phyloP scores from a whole-genome alignment of 108 stramenopile genomes.

The Cyclotella choctawhatcheeana region DNA sequence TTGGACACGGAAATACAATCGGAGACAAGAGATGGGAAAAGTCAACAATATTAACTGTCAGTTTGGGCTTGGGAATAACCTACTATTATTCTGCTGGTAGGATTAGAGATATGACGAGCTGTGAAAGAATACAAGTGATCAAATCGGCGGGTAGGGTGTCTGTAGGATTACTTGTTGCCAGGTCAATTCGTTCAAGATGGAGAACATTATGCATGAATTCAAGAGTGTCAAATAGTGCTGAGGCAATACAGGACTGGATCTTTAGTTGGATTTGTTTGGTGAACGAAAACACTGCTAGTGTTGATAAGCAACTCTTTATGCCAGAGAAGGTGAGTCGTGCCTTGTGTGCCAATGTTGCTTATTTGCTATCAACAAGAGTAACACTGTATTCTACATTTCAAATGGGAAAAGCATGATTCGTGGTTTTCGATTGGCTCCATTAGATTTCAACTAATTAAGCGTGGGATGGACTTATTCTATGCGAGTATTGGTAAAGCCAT shows the following conservation, averaged over 20 bases:
- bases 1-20: background rate
- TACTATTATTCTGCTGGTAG: background rate
- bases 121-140: conserved; percentile 25
- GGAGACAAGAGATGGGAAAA: conserved; percentile 1
- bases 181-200: conserved; percentile 37
- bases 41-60: conserved; percentile 5
- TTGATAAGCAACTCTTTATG: conserved; percentile 19
- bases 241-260: conserved; percentile 65
- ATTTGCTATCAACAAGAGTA: no score
- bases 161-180: conserved; percentile 18
- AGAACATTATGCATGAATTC: conserved; percentile 62
- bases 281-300: conserved; percentile 26
- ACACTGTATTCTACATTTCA: no score
- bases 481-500: conserved; percentile 83
- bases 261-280: conserved; percentile 44
- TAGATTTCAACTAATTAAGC: conserved; percentile 73
- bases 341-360: no score
- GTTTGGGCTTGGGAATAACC: conserved; percentile 22
- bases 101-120: background rate
- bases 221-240: conserved; percentile 56
- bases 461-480: conserved; percentile 82
- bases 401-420: conserved; percentile 44
- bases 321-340: conserved; percentile 55
- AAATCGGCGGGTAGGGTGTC: conserved; percentile 30
- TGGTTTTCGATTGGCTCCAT: conserved; percentile 83